Evolutionary conservation across 768 basidiomycete genomes (phyloP).

Genomic region (Boletus sp.): DNA sequence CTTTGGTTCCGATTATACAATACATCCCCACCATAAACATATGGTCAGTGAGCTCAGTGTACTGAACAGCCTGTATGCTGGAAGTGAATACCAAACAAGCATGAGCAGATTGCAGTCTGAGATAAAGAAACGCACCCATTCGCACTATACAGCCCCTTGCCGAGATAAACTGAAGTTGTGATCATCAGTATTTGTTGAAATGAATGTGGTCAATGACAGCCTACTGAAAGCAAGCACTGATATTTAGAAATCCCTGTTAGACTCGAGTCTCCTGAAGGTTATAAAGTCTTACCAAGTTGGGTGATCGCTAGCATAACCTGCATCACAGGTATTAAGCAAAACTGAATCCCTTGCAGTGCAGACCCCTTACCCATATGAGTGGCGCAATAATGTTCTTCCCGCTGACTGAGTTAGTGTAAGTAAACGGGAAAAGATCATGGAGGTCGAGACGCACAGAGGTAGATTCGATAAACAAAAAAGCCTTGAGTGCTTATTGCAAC

Average conservation of each 20-base stretch:
- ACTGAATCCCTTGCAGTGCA: neutral
- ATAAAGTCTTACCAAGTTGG: conserved; percentile 8
- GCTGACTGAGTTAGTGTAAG: conserved; percentile 2
- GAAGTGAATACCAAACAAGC: neutral
- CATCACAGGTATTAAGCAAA: too few relatives aligned
- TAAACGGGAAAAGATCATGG: neutral
- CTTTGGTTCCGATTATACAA: too few relatives aligned
- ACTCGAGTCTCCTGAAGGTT: neutral
- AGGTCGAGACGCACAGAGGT: neutral
- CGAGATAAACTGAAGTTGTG: neutral
- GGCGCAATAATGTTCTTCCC: conserved; percentile 3
- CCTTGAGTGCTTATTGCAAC: conserved; percentile 5
- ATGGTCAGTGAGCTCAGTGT: neutral
- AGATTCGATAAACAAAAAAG: conserved; percentile 13
- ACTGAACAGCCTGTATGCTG: neutral
- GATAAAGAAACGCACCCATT: neutral
- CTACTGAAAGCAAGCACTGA: neutral
- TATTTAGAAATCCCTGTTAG: neutral
- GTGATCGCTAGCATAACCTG: conserved; percentile 1
- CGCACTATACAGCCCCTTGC: neutral
- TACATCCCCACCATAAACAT: neutral
- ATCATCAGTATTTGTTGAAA: neutral
- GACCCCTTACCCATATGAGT: conserved; percentile 9
- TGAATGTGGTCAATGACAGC: neutral
- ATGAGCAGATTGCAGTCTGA: neutral